Evolutionary conservation across 192 early-diverging fungal species (phyloP).

Genomic region (Linnemannia zychae): DNA sequence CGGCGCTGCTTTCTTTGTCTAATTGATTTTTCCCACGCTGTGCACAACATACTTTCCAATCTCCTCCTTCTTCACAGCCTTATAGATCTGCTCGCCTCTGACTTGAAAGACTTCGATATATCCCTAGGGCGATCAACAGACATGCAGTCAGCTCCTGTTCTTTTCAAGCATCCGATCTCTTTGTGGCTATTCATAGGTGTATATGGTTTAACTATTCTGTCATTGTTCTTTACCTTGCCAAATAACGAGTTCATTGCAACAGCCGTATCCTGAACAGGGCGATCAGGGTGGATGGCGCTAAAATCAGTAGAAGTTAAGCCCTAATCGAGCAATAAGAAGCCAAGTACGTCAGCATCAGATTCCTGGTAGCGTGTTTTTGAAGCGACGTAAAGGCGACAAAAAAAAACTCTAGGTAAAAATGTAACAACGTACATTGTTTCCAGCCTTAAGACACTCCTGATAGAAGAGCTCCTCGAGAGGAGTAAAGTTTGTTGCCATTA

Average conservation of each 20-base stretch:
- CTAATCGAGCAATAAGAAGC: not conserved
- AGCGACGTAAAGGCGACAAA: too few species aligned
- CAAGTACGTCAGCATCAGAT: not conserved
- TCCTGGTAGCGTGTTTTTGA: too few species aligned
- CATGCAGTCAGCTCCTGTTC: not conserved
- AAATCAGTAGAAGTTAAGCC: constrained; percentile 39
- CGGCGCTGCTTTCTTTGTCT: not conserved
- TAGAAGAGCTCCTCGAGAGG: constrained; percentile 35
- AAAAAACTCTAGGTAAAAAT: not conserved
- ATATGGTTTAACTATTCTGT: not conserved
- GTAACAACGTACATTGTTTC: constrained; percentile 14
- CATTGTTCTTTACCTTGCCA: constrained; percentile 29
- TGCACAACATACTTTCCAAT: constrained; percentile 30
- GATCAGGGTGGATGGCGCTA: constrained; percentile 13
- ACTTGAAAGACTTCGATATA: constrained; percentile 44
- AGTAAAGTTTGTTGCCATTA: not conserved
- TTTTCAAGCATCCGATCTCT: not conserved
- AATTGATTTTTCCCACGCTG: not conserved
- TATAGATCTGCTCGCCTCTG: constrained; percentile 44
- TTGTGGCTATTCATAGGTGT: not conserved
- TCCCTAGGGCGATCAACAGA: constrained; percentile 8
- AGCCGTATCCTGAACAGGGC: constrained; percentile 12
- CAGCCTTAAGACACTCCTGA: constrained; percentile 26
- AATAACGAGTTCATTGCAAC: constrained; percentile 30
- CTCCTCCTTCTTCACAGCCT: constrained; percentile 46